Evolutionary conservation across 208 protist species (phyloP).

Genomic region (Leishmania amazonensis): DNA sequence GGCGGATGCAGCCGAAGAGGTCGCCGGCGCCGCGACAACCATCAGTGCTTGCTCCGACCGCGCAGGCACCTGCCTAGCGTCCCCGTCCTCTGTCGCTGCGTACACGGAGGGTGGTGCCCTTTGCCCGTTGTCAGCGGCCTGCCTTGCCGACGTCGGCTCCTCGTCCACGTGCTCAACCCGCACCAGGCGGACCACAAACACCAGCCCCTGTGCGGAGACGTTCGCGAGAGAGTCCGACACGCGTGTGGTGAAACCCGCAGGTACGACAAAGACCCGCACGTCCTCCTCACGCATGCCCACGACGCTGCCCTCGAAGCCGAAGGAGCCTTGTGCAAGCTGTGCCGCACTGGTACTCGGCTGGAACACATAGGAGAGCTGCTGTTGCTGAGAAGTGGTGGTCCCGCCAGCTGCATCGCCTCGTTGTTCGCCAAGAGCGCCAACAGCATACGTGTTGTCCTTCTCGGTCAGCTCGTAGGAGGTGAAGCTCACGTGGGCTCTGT

Average conservation of each 20-base stretch:
- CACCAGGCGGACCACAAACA: constrained; percentile 61
- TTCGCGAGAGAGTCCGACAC: constrained; percentile 31
- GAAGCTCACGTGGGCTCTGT: constrained; percentile 46
- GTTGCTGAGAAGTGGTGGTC: background rate
- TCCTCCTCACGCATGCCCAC: constrained; percentile 64
- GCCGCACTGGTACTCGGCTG: constrained; percentile 40
- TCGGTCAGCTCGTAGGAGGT: constrained; percentile 42
- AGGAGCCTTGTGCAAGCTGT: constrained; percentile 35
- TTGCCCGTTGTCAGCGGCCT: background rate
- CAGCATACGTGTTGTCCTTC: constrained; percentile 18
- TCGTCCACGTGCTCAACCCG: constrained; percentile 45
- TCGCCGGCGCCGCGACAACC: background rate
- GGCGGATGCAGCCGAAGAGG: background rate
- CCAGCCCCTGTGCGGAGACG: constrained; percentile 29
- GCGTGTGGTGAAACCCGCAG: constrained; percentile 27
- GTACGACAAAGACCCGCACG: constrained; percentile 50
- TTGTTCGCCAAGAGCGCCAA: constrained; percentile 21
- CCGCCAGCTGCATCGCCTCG: constrained; percentile 18
- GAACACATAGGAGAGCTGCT: constrained; percentile 47
- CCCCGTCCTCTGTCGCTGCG: constrained; percentile 19
- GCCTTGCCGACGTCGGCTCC: constrained; percentile 3
- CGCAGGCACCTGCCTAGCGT: background rate
- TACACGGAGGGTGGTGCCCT: constrained; percentile 25
- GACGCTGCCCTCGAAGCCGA: constrained; percentile 71
- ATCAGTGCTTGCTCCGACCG: constrained; percentile 7